Base-by-base conservation (phyloP, 371 early-diverging fungal species). In the Actinomucor elegans region DNA sequence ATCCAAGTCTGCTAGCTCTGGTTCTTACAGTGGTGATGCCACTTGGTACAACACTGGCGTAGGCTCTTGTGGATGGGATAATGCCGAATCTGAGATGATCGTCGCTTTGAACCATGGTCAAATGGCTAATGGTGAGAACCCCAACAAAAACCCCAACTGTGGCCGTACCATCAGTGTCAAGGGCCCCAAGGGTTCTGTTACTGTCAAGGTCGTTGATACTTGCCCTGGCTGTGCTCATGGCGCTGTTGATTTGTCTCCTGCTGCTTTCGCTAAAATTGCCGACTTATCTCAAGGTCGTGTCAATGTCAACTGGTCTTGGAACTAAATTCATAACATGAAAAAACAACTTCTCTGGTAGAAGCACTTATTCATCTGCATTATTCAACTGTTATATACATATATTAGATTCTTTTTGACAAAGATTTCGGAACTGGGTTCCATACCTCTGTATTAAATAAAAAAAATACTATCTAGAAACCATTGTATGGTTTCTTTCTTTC, bases 201-300 rank as follows among this genome's bases (percentile, higher is more conserved):
- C 59, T 28, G 84, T 81, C 27, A 77, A 67, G 27, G 51, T 83
- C n/a, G 69, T 77, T 12, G 87, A 86, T 59, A 71, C 68, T 37
- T 87, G 88, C 64, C 81, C 80, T 12, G 77, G 60, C 12, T 86
- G 86, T 64, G 66, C 60, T 29, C 45, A 49, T n/a, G 85, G 85
- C 27, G 74, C 72, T 55, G 34, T 86, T 17, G 86, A 86, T 53
- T 46, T 86, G 31, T 64, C 69, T 20, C 81, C 82, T 33, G 71
- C 72, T 26, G 86, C 84, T 24, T 86, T 84, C 38, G 48, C 62
- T 7, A 63, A 77, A 57, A 72, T 85, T 59, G 83, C 82, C 28
- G 57, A 73, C 40, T 29, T 71, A 7, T 58, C 48, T 29, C 50
- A 50, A 40, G 86, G 86, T 10, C 71, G 83, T 15, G 73, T 84